Base-by-base conservation (phyloP, 23 red algal genomes). In the Gracilaria caudata region DNA sequence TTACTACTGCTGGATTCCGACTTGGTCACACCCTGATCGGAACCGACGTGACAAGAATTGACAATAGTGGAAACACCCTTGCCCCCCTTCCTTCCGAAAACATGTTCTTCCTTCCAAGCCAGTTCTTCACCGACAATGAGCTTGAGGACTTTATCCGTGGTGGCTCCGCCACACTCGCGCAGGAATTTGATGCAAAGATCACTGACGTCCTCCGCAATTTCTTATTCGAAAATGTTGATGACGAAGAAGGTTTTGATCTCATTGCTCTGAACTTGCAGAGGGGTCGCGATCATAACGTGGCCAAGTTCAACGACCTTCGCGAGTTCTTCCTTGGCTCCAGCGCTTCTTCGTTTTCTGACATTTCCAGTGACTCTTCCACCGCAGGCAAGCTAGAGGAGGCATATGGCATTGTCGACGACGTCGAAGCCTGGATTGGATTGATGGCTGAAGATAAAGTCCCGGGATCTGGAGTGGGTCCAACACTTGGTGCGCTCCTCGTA, bases 1-100 rank as follows among this genome's bases (percentile, higher is more conserved):
- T 93, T 45, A 87, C 65, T 2, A 86, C 90, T 35, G 90, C 90
- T 17, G 90, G 79, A 19, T 93, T 86, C 51, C 90, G 90, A 5
- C 51, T 93, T 7, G 90, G 81, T 21, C 90, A 93, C 59, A 93
- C 90, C 20, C 30, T 93, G 41, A 73, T 93, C 58, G 82, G 82
- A 43, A 76, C 44, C 24, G 71, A 71, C 23, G 73, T 93, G 24
- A 63, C 63, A 5, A 45, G 90, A 10, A 46, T 63, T 6, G 80
- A 81, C 3, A 20, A 35, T 16, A 68, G 51, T 71, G 73, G 57
- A 0, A 0, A 39, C 2, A 38, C n/a, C 19, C 66, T 93, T 39
- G 4, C 72, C 1, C 29, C 72, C 23, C 80, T 86, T 34, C 37
- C 54, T 40, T 19, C 83, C 44, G 68, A 68, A 32, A 29, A 71